A percentile compares a stretch with the other conserved stretches of the same genome.
phyloP scores from a whole-genome alignment of 2,329 filamentous ascomycete genomes.

The Colletotrichum cuscutae region DNA sequence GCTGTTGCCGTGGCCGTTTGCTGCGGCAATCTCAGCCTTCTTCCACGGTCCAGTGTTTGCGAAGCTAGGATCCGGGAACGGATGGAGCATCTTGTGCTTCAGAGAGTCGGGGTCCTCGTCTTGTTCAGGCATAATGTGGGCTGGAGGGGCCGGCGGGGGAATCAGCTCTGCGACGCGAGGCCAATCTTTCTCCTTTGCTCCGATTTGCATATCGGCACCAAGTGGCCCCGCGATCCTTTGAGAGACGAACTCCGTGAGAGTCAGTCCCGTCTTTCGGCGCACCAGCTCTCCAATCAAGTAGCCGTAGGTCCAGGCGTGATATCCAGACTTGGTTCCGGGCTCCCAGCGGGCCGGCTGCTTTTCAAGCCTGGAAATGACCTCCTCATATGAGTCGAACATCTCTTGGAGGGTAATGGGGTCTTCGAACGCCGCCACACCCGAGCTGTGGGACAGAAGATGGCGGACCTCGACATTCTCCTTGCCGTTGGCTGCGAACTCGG shows the following conservation, averaged over 20 bases:
- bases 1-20: conserved; percentile 58
- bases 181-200: conserved; percentile 52
- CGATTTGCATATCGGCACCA: conserved; percentile 58
- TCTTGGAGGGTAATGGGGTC: conserved; percentile 43
- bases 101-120: conserved; percentile 41
- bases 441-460: conserved; percentile 53
- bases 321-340: conserved; percentile 54
- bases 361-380: conserved; percentile 47
- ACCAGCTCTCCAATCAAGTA: conserved; percentile 56
- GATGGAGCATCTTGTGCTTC: conserved; percentile 40
- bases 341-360: conserved; percentile 55
- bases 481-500: conserved; percentile 54
- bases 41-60: conserved; percentile 47
- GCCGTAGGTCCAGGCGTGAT: conserved; percentile 53
- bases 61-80: conserved; percentile 34
- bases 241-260: conserved; percentile 52
- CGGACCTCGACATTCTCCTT: conserved; percentile 51
- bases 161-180: conserved; percentile 49
- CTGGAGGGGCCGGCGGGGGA: conserved; percentile 38
- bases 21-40: conserved; percentile 50
- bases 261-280: conserved; percentile 50
- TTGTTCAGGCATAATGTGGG: neutral
- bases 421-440: conserved; percentile 48
- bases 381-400: conserved; percentile 43
- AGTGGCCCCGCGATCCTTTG: conserved; percentile 51